Conservation (phyloP, 306 rosid genomes). For the Crotalaria pallida region DNA sequence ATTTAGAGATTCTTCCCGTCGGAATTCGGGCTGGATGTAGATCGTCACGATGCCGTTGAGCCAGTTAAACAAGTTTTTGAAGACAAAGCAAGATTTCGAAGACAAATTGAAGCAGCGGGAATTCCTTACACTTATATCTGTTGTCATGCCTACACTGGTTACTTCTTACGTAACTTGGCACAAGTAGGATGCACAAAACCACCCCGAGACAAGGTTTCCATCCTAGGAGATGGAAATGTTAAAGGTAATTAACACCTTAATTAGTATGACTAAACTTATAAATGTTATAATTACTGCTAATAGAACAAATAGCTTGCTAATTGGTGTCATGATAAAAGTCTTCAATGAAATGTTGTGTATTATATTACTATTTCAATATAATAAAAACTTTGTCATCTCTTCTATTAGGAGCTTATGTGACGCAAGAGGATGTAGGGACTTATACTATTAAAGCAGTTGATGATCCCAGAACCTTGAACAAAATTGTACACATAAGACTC, state of each 20-base stretch:
- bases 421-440: slow-evolving; percentile 32
- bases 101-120: slow-evolving; percentile 31
- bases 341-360: no score
- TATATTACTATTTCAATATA: no score
- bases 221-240: no score
- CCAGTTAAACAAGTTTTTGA: slow-evolving; percentile 25
- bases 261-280: no score
- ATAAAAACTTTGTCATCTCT: no score
- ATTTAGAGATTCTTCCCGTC: slow-evolving; percentile 38
- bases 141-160: slow-evolving; percentile 31
- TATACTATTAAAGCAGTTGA: slow-evolving; percentile 34
- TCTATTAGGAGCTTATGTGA: slow-evolving; percentile 24
- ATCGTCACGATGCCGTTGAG: slow-evolving; percentile 22
- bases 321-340: no score
- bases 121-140: slow-evolving; percentile 35
- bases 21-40: slow-evolving; percentile 44
- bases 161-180: slow-evolving; percentile 29
- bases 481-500: slow-evolving; percentile 30
- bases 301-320: no score
- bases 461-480: slow-evolving; percentile 45
- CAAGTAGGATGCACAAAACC: neutral
- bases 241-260: no score
- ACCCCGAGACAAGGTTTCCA: no score
- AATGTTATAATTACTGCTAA: no score
- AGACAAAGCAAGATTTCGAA: slow-evolving; percentile 21